Percentiles rank a stretch among this genome's conserved stretches.
These are phyloP conservation scores for Lycium barbarum DNA, from an alignment of 257 asterid species.

Conservation along the genomic window DNA sequence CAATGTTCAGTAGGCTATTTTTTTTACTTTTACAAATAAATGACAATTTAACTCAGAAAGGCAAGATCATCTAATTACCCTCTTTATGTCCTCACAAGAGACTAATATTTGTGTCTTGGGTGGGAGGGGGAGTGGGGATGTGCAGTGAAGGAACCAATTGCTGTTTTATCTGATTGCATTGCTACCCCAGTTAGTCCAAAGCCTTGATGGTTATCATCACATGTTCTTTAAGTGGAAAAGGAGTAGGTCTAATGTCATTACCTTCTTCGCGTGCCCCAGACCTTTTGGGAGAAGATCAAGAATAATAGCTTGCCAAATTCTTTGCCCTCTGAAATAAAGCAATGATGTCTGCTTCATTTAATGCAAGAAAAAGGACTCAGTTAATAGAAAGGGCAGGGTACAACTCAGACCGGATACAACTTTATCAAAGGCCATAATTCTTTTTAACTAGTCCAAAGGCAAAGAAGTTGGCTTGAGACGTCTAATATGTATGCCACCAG, in stretches of 20 bases:
- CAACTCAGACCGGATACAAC: not conserved
- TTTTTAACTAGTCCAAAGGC: constrained; percentile 18
- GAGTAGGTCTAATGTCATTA: constrained; percentile 30
- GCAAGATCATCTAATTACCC: not conserved
- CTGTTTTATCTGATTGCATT: not conserved
- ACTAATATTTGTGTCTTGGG: not conserved
- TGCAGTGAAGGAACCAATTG: not conserved
- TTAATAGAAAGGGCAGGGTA: constrained; percentile 14
- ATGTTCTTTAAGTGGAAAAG: not conserved
- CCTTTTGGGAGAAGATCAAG: constrained; percentile 92
- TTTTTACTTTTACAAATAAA: not conserved
- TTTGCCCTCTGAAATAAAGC: constrained; percentile 95
- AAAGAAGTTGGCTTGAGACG: constrained; percentile 3
- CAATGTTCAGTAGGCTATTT: not conserved
- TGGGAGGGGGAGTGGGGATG: not conserved
- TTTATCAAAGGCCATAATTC: not conserved
- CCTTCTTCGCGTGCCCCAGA: constrained; percentile 73
- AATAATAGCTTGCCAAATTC: constrained; percentile 85
- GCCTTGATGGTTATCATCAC: not conserved
- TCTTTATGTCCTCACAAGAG: constrained; percentile 14
- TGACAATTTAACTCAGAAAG: not conserved
- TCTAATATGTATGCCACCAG: constrained; percentile 1
- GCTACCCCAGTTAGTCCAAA: not conserved
- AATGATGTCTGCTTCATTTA: constrained; percentile 66
- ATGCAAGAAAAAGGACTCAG: constrained; percentile 32